Evolutionary conservation across 148 eudicot species (phyloP), one percentile per base, ranked within the genome.

Genomic region (Hydrangea macrophylla): DNA sequence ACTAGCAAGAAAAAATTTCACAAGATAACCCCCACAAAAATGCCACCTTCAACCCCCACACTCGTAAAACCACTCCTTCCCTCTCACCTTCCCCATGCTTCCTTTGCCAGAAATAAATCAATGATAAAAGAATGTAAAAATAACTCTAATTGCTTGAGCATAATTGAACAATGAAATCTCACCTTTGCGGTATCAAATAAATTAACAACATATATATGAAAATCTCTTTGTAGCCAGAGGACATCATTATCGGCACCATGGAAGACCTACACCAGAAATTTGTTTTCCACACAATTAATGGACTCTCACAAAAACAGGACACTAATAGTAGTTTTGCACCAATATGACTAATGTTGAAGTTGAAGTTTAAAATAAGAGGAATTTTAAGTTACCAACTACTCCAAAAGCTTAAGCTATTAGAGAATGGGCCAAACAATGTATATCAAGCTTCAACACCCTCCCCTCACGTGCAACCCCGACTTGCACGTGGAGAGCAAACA

Each of bases 181-280:
- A 94, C 98, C 98, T 94, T 94, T 23, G 98, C 97, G 45, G 97
- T 94, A 71, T 94, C 98, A 69, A 94, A 94, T 70, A 94, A 70
- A 79, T 88, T 94, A 70, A 94, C 97, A 37, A 90, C 82, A 39
- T 94, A 94, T 48, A 94, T 84, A 68, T 88, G 97, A 75, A 94
- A 94, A 84, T 94, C 98, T 77, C 96, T 86, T 76, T 94, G 97
- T 78, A 94, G 86, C 98, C 98, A 94, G 45, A 94, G 89, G 67
- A 94, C 86, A 77, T 94, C 98, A 71, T 88, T 94, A 72, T 94
- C 97, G 25, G 97, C 88, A 55, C 98, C 98, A 72, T 94, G 97
- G 75, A 94, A 90, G 57, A 94, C 98, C 98, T 94, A 76, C 53
- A 64, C 55, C 17, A 23, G 42, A 68, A 74, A 54, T 36, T 9